A percentile compares a stretch with the other conserved stretches of the same genome.
These are phyloP conservation scores for Acacia acuminata DNA, from an alignment of 306 rosid genomes.

Conservation along the genomic window DNA sequence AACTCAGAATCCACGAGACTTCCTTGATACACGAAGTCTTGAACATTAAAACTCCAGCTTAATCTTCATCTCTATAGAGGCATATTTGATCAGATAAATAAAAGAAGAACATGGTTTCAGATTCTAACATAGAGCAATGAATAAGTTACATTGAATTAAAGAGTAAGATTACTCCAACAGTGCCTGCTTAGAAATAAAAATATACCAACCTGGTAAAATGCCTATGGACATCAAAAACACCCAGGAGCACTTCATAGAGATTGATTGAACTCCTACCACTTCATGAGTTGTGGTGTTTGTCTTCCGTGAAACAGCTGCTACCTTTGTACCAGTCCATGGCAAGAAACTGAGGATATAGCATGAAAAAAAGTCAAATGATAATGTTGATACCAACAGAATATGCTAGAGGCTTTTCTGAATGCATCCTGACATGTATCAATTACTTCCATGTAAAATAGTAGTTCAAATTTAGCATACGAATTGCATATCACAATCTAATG, in stretches of 20 bases:
- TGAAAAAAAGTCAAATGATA: not conserved
- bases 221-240: constrained; percentile 89
- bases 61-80: not conserved
- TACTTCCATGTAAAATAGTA: not conserved
- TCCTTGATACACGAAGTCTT: not conserved
- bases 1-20: not conserved
- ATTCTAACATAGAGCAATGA: constrained; percentile 9
- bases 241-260: constrained; percentile 81
- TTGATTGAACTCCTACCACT: constrained; percentile 85
- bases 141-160: not conserved
- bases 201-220: constrained; percentile 74
- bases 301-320: constrained; percentile 93
- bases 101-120: constrained; percentile 11
- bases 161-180: not conserved
- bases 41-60: not conserved
- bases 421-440: not conserved
- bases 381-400: constrained; percentile 4
- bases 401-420: constrained; percentile 17
- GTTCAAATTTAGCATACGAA: not conserved
- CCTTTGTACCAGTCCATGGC: constrained; percentile 89
- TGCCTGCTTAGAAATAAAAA: constrained; percentile 20
- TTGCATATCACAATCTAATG: not conserved
- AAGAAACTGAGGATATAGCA: constrained; percentile 21
- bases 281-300: constrained; percentile 97
- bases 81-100: constrained; percentile 12